Conservation (phyloP, 2,329 filamentous ascomycete genomes). For the Aspergillus glaucus region DNA sequence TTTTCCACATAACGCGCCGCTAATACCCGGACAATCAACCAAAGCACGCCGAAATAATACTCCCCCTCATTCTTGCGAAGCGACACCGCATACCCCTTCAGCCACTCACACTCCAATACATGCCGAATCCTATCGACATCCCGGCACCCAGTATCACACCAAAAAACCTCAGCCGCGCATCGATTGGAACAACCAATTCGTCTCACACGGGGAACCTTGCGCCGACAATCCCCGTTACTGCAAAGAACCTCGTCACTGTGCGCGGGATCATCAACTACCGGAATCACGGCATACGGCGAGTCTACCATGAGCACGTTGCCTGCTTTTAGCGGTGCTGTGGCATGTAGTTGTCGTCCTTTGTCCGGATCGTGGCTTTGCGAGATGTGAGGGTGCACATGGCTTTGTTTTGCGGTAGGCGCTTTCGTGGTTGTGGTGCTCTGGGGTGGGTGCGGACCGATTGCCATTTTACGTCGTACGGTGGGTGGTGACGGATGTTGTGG, state of each 20-base stretch:
- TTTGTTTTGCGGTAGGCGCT: not conserved
- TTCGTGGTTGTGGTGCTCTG: not conserved
- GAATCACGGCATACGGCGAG: slow-evolving; percentile 25
- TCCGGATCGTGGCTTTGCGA: slow-evolving; percentile 18
- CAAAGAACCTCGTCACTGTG: slow-evolving; percentile 20
- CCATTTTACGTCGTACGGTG: not conserved
- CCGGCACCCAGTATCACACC: slow-evolving; percentile 21
- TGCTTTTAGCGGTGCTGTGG: slow-evolving; percentile 16
- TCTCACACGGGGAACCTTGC: slow-evolving; percentile 4
- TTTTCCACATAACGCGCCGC: slow-evolving; percentile 15
- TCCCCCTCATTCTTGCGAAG: not conserved
- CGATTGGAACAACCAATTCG: slow-evolving; percentile 14
- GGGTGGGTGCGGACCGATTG: not conserved
- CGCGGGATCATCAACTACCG: slow-evolving; percentile 22
- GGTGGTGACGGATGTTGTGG: no score
- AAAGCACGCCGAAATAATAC: slow-evolving; percentile 21
- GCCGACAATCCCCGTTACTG: slow-evolving; percentile 26
- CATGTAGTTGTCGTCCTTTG: slow-evolving; percentile 28
- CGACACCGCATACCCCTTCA: not conserved
- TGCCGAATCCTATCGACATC: slow-evolving; percentile 19
- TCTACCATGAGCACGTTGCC: slow-evolving; percentile 24
- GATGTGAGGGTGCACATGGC: slow-evolving; percentile 25
- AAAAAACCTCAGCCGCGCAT: slow-evolving; percentile 22
- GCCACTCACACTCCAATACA: slow-evolving; percentile 2
- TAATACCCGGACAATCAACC: slow-evolving; percentile 27